These are phyloP conservation scores for Alloteropsis semialata DNA, from an alignment of 176 grass and related monocot genomes.

Conservation along the genomic window DNA sequence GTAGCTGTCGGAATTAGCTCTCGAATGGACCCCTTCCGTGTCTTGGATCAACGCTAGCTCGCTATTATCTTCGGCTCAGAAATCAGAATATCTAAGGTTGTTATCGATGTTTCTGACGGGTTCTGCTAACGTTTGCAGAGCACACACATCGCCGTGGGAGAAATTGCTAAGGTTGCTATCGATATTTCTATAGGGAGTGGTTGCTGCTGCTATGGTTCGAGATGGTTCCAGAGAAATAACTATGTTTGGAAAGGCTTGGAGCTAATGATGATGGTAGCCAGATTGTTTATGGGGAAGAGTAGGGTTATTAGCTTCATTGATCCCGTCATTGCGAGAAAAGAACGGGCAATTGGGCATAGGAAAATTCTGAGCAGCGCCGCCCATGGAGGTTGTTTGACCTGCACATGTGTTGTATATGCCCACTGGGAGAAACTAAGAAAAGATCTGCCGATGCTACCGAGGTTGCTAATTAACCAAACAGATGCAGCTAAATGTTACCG, in stretches of 20 bases:
- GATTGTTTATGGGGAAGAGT: slow-evolving; percentile 14
- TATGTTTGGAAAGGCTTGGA: slow-evolving; percentile 32
- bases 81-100: slow-evolving; percentile 22
- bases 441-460: slow-evolving; percentile 2
- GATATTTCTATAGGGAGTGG: slow-evolving; percentile 1
- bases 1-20: slow-evolving; percentile 31
- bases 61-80: slow-evolving; percentile 1
- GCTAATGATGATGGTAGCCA: not conserved
- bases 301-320: not conserved
- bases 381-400: slow-evolving; percentile 31
- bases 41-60: not conserved
- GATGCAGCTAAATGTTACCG: not conserved
- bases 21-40: not conserved
- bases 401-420: slow-evolving; percentile 14
- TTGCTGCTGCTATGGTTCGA: slow-evolving; percentile 15
- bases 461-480: not conserved
- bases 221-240: slow-evolving; percentile 41
- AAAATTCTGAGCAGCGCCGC: slow-evolving; percentile 25
- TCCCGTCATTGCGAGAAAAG: slow-evolving; percentile 28
- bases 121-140: not conserved
- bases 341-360: slow-evolving; percentile 28
- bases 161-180: too few relatives aligned
- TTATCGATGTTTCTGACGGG: not conserved
- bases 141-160: not conserved
- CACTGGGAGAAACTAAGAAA: slow-evolving; percentile 37